Percentiles rank a stretch among this genome's conserved stretches.
phyloP scores from a whole-genome alignment of 1,284 basidiomycete species.

The Sporisorium iseilematis-ciliati region DNA sequence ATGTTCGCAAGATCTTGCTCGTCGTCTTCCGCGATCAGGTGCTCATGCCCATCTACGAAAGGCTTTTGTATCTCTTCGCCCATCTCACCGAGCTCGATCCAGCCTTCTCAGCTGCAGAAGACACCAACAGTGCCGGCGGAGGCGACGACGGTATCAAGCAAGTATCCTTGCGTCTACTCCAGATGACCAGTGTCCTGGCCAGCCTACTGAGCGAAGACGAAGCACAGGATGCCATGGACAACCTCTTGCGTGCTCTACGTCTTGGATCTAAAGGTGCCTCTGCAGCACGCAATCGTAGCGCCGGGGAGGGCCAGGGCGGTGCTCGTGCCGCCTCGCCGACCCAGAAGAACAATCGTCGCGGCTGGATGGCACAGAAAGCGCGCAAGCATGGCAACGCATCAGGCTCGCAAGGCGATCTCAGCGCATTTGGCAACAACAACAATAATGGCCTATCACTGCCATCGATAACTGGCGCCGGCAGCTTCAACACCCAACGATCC shows the following conservation, averaged over 20 bases:
- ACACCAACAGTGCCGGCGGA: slow-evolving; percentile 18
- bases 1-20: slow-evolving; percentile 83
- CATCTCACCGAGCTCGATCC: slow-evolving; percentile 52
- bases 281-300: slow-evolving; percentile 30
- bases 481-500: slow-evolving; percentile 1
- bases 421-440: neutral
- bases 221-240: slow-evolving; percentile 67
- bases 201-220: slow-evolving; percentile 67
- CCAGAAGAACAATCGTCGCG: slow-evolving; percentile 45
- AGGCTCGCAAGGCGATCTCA: slow-evolving; percentile 8
- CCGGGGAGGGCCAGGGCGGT: slow-evolving; percentile 21
- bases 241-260: slow-evolving; percentile 59
- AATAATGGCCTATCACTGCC: slow-evolving; percentile 2
- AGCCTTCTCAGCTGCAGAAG: slow-evolving; percentile 24
- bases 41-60: slow-evolving; percentile 61
- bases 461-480: neutral
- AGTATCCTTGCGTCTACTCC: slow-evolving; percentile 56
- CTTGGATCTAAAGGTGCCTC: slow-evolving; percentile 45
- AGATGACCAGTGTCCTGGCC: slow-evolving; percentile 66
- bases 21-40: slow-evolving; percentile 80
- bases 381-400: slow-evolving; percentile 48
- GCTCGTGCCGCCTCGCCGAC: slow-evolving; percentile 29
- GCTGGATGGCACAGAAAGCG: slow-evolving; percentile 60
- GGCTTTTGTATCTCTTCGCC: slow-evolving; percentile 53
- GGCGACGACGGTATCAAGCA: slow-evolving; percentile 41